These are phyloP conservation scores for Fusarium denticulatum DNA, from an alignment of 2,329 filamentous ascomycete genomes.

Conservation along the genomic window DNA sequence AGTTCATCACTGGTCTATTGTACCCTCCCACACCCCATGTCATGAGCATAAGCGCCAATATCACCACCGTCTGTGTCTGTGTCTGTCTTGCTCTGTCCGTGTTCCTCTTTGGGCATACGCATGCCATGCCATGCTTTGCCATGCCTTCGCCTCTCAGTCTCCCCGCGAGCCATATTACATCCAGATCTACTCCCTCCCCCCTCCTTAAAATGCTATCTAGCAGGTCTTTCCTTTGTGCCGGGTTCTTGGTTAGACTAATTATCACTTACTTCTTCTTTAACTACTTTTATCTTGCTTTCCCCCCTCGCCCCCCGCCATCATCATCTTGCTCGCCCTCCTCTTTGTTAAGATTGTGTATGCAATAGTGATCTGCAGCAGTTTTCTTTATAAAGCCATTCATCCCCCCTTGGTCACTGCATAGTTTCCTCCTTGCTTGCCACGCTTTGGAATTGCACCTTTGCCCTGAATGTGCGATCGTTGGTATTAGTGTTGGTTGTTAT, in stretches of 20 bases:
- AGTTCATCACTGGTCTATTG: slow-evolving; percentile 24
- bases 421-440: neutral
- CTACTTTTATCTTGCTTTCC: slow-evolving; percentile 34
- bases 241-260: slow-evolving; percentile 14
- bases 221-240: slow-evolving; percentile 24
- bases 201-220: neutral
- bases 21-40: neutral
- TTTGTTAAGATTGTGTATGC: slow-evolving; percentile 5
- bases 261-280: neutral
- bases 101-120: slow-evolving; percentile 21
- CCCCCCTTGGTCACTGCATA: neutral
- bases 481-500: neutral
- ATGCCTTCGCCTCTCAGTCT: neutral
- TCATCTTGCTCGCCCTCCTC: slow-evolving; percentile 18
- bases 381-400: slow-evolving; percentile 5
- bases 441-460: neutral
- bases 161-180: neutral
- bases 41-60: slow-evolving; percentile 26
- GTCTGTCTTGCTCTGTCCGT: neutral
- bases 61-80: slow-evolving; percentile 1
- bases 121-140: neutral
- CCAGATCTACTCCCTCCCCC: slow-evolving; percentile 5
- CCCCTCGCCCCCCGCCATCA: slow-evolving; percentile 21
- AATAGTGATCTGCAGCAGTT: slow-evolving; percentile 17
- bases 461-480: neutral